phyloP scores from a whole-genome alignment of 495 filamentous ascomycete species.

The Platismatia glauca region DNA sequence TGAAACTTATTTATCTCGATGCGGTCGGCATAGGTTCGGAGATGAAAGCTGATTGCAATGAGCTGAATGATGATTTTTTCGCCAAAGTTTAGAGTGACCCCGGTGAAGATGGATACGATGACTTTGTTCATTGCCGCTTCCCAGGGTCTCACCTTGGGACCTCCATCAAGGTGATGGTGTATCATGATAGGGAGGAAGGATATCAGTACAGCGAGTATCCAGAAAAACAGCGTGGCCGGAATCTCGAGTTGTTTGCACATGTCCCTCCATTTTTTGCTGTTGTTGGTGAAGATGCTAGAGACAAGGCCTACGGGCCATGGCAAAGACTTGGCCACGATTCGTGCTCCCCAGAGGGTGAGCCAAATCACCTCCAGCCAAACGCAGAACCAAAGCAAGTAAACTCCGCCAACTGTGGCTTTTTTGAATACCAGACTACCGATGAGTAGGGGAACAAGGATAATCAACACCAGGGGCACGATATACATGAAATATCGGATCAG shows the following conservation, averaged over 20 bases:
- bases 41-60: conserved; percentile 88
- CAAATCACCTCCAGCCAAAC: conserved; percentile 93
- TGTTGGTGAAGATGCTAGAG: conserved; percentile 74
- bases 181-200: conserved; percentile 52
- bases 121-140: conserved; percentile 77
- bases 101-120: conserved; percentile 73
- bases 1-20: conserved; percentile 92
- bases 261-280: conserved; percentile 88
- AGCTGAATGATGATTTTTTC: conserved; percentile 95
- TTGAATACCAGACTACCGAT: conserved; percentile 61
- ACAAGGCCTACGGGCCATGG: conserved; percentile 57
- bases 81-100: conserved; percentile 68
- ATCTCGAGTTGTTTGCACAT: conserved; percentile 81
- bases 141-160: conserved; percentile 52
- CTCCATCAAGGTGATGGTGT: conserved; percentile 60
- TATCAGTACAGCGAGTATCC: conserved; percentile 77
- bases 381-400: conserved; percentile 78
- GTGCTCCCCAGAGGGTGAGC: conserved; percentile 79
- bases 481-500: conserved; percentile 82
- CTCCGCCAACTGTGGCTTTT: conserved; percentile 62
- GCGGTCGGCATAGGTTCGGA: conserved; percentile 81
- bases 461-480: conserved; percentile 61
- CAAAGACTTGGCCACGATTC: conserved; percentile 67
- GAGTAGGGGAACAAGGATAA: conserved; percentile 75
- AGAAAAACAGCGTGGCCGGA: conserved; percentile 80